phyloP scores from a whole-genome alignment of 352 stramenopile genomes.

The Phytophthora constricta region DNA sequence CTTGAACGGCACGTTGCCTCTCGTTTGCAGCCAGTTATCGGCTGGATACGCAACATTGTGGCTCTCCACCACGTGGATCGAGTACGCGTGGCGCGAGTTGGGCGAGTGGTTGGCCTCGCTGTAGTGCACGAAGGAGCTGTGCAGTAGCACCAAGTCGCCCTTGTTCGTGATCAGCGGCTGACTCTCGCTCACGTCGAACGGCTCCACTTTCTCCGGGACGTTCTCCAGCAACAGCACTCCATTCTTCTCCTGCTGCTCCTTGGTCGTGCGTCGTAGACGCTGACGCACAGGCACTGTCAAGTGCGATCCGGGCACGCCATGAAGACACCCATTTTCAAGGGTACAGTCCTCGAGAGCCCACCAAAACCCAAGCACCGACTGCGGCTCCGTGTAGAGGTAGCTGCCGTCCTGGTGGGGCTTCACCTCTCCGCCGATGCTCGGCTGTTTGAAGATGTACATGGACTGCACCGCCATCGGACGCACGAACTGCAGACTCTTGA shows the following conservation, averaged over 20 bases:
- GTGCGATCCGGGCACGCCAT: constrained; percentile 93
- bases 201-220: constrained; percentile 49
- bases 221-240: constrained; percentile 66
- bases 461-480: constrained; percentile 92
- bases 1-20: constrained; percentile 65
- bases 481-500: constrained; percentile 86
- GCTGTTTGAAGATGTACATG: constrained; percentile 99
- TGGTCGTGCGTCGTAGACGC: constrained; percentile 78
- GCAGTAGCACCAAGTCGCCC: constrained; percentile 94
- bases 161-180: constrained; percentile 89
- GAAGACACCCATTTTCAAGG: constrained; percentile 95
- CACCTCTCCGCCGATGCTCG: constrained; percentile 93
- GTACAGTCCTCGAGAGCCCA: constrained; percentile 96
- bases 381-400: constrained; percentile 96
- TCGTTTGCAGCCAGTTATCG: constrained; percentile 96
- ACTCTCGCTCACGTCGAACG: constrained; percentile 63
- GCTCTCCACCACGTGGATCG: constrained; percentile 96
- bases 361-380: constrained; percentile 96
- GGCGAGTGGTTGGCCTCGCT: constrained; percentile 93
- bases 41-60: constrained; percentile 81
- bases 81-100: constrained; percentile 94
- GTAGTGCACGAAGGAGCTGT: constrained; percentile 95
- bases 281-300: constrained; percentile 82
- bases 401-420: constrained; percentile 96
- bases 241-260: constrained; percentile 48